A percentile compares a stretch with the other conserved stretches of the same genome.
Conservation (phyloP, 768 basidiomycete species). For the Amanita rubescens region DNA sequence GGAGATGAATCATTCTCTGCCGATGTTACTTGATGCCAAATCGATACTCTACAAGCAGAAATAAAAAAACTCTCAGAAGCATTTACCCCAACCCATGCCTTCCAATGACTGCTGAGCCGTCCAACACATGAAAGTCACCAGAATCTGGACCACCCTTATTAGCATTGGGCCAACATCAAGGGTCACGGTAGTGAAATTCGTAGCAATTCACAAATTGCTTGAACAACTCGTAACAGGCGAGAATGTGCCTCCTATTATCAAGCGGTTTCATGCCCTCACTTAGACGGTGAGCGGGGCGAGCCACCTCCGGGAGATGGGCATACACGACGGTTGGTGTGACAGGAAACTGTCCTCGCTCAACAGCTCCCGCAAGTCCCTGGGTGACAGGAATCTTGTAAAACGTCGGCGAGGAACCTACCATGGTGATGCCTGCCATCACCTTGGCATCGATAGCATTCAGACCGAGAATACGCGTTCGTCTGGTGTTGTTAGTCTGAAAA, state of each 20-base stretch:
- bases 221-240: conserved; percentile 25
- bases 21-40: too few species aligned
- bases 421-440: not conserved
- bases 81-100: too few species aligned
- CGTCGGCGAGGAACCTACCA: not conserved
- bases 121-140: not conserved
- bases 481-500: not conserved
- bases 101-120: not conserved
- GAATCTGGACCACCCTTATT: not conserved
- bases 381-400: conserved; percentile 5
- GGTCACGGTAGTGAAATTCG: not conserved
- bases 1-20: too few species aligned
- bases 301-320: conserved; percentile 15
- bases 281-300: conserved; percentile 14
- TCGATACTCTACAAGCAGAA: too few species aligned
- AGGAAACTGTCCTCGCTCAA: conserved; percentile 15
- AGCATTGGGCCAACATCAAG: not conserved
- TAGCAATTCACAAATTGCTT: conserved; percentile 13
- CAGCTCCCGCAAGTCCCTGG: conserved; percentile 5
- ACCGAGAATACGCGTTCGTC: conserved; percentile 3
- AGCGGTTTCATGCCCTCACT: conserved; percentile 24
- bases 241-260: conserved; percentile 19
- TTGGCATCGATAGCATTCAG: not conserved
- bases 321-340: conserved; percentile 14
- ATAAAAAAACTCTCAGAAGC: too few species aligned